Conservation (phyloP, 2,329 filamentous ascomycete genomes). For the Alternaria hordeiaustralica region DNA sequence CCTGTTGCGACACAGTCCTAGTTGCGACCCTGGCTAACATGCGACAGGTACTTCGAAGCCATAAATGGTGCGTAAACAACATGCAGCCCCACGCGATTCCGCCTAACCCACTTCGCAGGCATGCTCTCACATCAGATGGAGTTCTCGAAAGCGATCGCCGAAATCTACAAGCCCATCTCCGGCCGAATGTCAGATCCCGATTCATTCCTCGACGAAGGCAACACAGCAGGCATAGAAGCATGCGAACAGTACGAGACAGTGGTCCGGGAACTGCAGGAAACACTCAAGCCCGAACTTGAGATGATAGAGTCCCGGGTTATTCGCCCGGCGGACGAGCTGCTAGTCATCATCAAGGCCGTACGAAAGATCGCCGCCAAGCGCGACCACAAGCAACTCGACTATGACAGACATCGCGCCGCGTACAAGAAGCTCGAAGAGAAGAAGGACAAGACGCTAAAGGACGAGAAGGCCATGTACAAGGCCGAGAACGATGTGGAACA, state of each 20-base stretch:
- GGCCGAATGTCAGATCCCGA: constrained; percentile 93
- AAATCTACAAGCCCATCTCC: constrained; percentile 98
- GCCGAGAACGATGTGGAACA: constrained; percentile 90
- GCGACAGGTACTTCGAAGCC: constrained; percentile 79
- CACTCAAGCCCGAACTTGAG: constrained; percentile 87
- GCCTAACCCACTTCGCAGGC: constrained; percentile 55
- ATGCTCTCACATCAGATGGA: constrained; percentile 98
- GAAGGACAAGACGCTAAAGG: constrained; percentile 94
- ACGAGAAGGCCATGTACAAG: constrained; percentile 97
- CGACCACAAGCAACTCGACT: constrained; percentile 97
- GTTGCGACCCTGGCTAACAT: constrained; percentile 25
- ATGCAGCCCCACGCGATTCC: neutral
- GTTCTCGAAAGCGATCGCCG: constrained; percentile 93
- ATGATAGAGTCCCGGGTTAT: constrained; percentile 96
- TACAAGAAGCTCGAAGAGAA: constrained; percentile 97
- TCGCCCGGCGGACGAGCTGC: constrained; percentile 87
- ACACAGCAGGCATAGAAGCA: constrained; percentile 88
- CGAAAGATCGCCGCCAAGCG: constrained; percentile 88
- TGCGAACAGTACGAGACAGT: constrained; percentile 96
- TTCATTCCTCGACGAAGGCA: constrained; percentile 80
- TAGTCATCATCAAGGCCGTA: constrained; percentile 94
- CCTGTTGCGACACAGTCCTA: neutral
- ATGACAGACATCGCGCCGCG: constrained; percentile 81
- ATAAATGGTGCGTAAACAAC: constrained; percentile 73
- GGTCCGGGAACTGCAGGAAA: constrained; percentile 87